Evolutionary conservation across 768 basidiomycete species (phyloP).

Genomic region (Sistotremastrum niveocremeum): DNA sequence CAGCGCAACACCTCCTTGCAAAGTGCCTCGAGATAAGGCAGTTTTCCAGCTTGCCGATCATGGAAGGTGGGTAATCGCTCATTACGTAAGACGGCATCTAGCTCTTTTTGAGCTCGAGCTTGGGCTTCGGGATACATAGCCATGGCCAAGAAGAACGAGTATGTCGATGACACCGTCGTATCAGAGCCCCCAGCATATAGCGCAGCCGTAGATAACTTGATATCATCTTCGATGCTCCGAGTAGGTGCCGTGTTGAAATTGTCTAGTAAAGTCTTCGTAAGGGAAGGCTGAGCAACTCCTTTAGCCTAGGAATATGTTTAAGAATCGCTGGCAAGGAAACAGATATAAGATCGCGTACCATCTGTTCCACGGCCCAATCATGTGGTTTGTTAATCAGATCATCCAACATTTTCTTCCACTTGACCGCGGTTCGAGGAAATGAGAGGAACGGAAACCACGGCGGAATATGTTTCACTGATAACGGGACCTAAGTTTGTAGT

Average conservation of each 20-base stretch:
- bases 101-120: neutral
- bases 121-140: conserved; percentile 3
- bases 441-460: conserved; percentile 27
- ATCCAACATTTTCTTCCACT: conserved; percentile 14
- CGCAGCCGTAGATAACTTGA: no score
- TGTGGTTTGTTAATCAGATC: conserved; percentile 21
- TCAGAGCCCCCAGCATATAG: no score
- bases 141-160: conserved; percentile 8
- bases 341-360: conserved; percentile 2
- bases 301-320: no score
- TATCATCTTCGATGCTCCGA: no score
- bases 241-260: no score
- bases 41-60: conserved; percentile 7
- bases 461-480: conserved; percentile 23
- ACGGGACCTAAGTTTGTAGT: neutral
- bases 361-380: conserved; percentile 28
- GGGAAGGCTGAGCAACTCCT: no score
- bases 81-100: conserved; percentile 12
- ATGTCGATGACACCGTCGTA: conserved; percentile 1
- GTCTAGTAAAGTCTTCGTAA: no score
- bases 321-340: no score
- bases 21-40: conserved; percentile 12
- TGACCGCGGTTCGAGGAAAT: conserved; percentile 20
- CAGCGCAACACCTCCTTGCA: conserved; percentile 11
- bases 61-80: conserved; percentile 10